Percentiles rank a stretch among this genome's conserved stretches.
phyloP scores from a whole-genome alignment of 2,329 filamentous ascomycete species.

The Ramularia endophylla region DNA sequence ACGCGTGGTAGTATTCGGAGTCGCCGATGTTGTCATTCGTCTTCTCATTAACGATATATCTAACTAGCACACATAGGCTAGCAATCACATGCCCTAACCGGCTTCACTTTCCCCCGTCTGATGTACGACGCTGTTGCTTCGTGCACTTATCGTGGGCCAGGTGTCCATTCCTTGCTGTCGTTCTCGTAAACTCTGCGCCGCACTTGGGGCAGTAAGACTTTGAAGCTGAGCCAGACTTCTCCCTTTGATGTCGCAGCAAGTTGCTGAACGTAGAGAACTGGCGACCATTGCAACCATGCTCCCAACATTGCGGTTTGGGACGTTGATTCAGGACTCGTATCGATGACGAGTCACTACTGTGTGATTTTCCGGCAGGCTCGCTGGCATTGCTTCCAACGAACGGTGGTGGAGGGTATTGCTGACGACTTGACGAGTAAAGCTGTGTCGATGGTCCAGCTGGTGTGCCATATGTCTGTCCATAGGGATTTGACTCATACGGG shows the following conservation, averaged over 20 bases:
- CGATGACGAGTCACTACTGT: conserved; percentile 19
- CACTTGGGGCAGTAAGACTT: conserved; percentile 90
- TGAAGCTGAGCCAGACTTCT: conserved; percentile 84
- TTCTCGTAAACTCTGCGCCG: conserved; percentile 87
- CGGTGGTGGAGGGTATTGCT: conserved; percentile 21
- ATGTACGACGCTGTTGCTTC: conserved; percentile 57
- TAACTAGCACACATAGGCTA: no score
- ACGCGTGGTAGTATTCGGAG: no score
- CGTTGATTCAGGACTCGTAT: conserved; percentile 32
- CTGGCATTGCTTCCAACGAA: conserved; percentile 20
- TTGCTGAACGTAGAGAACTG: conserved; percentile 98
- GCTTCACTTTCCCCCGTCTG: conserved; percentile 23
- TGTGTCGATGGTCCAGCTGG: conserved; percentile 22
- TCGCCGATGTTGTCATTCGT: no score
- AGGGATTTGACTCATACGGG: conserved; percentile 26
- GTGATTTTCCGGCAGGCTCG: conserved; percentile 12
- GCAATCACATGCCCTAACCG: no score
- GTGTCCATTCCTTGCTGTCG: conserved; percentile 82
- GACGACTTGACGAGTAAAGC: conserved; percentile 18
- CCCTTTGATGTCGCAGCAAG: conserved; percentile 81
- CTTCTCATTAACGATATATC: no score
- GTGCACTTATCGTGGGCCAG: conserved; percentile 78
- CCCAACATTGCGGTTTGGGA: conserved; percentile 95
- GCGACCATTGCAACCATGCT: conserved; percentile 91
- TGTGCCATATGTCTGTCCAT: conserved; percentile 20